phyloP scores from a whole-genome alignment of 2,329 filamentous ascomycete species.

The Bretziella fagacearum region DNA sequence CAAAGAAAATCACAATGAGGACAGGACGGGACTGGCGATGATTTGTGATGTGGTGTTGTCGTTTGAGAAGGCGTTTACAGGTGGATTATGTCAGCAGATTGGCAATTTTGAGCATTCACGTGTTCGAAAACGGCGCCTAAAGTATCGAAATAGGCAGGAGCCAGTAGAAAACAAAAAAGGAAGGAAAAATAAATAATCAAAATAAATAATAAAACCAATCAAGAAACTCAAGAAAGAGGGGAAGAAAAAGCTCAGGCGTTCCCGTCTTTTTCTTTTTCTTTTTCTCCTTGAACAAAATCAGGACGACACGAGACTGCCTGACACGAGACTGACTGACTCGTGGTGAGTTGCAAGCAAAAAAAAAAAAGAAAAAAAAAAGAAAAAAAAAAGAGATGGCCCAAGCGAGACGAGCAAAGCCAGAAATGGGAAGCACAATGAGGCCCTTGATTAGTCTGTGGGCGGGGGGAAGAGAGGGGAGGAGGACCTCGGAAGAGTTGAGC shows the following conservation, averaged over 20 bases:
- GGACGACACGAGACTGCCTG: too few species aligned
- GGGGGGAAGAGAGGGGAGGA: background rate
- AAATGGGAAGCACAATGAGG: background rate
- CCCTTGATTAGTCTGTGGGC: slow-evolving; percentile 1
- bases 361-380: too few species aligned
- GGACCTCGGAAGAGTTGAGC: background rate
- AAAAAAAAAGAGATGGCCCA: background rate
- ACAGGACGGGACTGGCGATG: background rate
- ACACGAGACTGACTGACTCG: too few species aligned
- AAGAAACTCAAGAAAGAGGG: too few species aligned
- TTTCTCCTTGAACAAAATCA: too few species aligned
- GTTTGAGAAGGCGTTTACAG: background rate
- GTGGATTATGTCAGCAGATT: background rate
- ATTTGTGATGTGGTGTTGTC: background rate
- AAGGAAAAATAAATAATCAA: too few species aligned
- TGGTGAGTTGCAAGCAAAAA: too few species aligned
- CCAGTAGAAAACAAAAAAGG: background rate
- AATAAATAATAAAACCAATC: too few species aligned
- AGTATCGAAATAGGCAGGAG: background rate
- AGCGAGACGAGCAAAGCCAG: slow-evolving; percentile 4
- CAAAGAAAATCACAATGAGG: background rate
- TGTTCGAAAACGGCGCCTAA: background rate
- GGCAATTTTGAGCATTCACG: background rate
- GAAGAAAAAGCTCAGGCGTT: too few species aligned
- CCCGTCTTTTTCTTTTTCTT: too few species aligned